A percentile compares a stretch with the other conserved stretches of the same genome.
phyloP scores from a whole-genome alignment of 331 rosid genomes.

The Rosa hybrid region DNA sequence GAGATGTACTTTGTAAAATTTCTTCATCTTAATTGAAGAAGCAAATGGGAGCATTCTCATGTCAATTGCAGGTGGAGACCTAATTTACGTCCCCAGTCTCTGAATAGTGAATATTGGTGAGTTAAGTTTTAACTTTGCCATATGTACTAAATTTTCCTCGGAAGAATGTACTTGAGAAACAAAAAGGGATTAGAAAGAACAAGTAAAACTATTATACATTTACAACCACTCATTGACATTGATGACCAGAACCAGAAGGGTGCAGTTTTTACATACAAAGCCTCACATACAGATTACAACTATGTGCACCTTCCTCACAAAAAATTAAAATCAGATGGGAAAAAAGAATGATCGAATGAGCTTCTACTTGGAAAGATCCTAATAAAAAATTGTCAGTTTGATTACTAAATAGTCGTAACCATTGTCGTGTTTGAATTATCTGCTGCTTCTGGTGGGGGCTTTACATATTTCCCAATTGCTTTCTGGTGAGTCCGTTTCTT shows the following conservation, averaged over 20 bases:
- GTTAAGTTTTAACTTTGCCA: not conserved
- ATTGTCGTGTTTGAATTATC: constrained; percentile 49
- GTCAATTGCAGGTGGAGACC: not conserved
- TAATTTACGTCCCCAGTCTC: not conserved
- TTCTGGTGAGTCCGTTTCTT: constrained; percentile 70
- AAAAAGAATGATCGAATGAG: constrained; percentile 46
- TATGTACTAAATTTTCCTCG: constrained; percentile 6
- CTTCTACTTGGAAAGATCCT: constrained; percentile 22
- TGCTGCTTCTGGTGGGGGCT: constrained; percentile 71
- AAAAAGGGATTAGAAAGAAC: not conserved
- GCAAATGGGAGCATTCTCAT: not conserved
- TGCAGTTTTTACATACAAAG: constrained; percentile 38
- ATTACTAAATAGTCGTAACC: constrained; percentile 21
- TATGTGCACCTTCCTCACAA: constrained; percentile 34
- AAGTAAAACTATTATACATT: constrained; percentile 39
- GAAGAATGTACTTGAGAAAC: constrained; percentile 30
- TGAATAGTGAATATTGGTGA: not conserved
- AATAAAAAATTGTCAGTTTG: constrained; percentile 1
- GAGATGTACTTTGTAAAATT: not conserved
- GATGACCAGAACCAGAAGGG: constrained; percentile 37
- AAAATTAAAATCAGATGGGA: constrained; percentile 28
- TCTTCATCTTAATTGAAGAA: not conserved
- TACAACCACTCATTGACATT: constrained; percentile 34
- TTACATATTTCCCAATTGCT: constrained; percentile 87
- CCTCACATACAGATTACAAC: constrained; percentile 34